Evolutionary conservation across 1,284 basidiomycete species (phyloP).

Genomic region (Marasmius tenuissimus): DNA sequence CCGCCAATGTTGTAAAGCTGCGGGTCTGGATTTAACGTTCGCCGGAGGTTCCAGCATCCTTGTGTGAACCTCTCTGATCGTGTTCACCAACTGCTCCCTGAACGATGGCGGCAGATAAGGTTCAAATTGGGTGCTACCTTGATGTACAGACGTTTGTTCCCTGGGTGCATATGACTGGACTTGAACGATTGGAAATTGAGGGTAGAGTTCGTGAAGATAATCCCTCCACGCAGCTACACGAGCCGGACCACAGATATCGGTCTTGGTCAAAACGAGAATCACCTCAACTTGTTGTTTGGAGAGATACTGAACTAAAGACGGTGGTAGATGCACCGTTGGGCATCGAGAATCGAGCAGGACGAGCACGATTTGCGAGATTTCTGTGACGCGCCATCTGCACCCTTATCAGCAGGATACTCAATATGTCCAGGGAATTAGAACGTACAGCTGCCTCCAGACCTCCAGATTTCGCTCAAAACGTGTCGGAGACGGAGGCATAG

Average conservation of each 20-base stretch:
- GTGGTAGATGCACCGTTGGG: conserved; percentile 68
- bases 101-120: conserved; percentile 68
- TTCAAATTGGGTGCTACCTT: conserved; percentile 54
- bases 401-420: conserved; percentile 3
- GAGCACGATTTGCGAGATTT: conserved; percentile 83
- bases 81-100: conserved; percentile 60
- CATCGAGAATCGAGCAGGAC: conserved; percentile 87
- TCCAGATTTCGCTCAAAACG: conserved; percentile 89
- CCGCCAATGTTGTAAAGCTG: conserved; percentile 63
- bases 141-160: conserved; percentile 35
- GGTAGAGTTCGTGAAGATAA: conserved; percentile 61
- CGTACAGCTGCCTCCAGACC: conserved; percentile 86
- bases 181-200: conserved; percentile 59
- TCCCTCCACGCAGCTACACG: conserved; percentile 66
- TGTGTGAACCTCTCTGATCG: conserved; percentile 67
- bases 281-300: conserved; percentile 44
- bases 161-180: conserved; percentile 74
- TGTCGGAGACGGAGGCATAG: conserved; percentile 65
- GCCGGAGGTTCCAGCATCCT: conserved; percentile 73
- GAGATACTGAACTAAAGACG: conserved; percentile 55
- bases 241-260: conserved; percentile 67
- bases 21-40: conserved; percentile 49
- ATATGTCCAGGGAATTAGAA: conserved; percentile 26
- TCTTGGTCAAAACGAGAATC: conserved; percentile 84
- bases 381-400: conserved; percentile 81